Conservation (phyloP, 1,284 basidiomycete species). For the Tilletia indica region DNA sequence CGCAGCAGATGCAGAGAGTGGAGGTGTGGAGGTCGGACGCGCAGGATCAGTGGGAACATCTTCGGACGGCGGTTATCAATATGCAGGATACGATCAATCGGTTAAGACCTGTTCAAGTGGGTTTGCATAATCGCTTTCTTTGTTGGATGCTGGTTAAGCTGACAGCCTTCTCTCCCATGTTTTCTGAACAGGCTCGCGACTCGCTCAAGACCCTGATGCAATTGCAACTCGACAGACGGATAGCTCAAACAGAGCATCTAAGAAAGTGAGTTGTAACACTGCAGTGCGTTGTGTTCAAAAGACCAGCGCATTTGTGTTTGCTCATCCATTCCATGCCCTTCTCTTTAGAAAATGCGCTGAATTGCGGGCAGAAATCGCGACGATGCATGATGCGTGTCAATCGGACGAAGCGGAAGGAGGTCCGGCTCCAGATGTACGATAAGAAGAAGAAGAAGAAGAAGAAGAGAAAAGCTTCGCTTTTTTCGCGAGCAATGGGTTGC, state of each 20-base stretch:
- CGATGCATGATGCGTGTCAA: conserved; percentile 1
- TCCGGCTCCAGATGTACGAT: too few relatives aligned
- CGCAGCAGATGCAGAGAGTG: not conserved
- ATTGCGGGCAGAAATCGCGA: conserved; percentile 6
- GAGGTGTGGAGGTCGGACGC: conserved; percentile 16
- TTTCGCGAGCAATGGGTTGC: not conserved
- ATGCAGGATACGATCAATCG: conserved; percentile 52
- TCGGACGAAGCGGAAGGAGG: not conserved
- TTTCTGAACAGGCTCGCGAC: conserved; percentile 34
- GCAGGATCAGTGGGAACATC: conserved; percentile 41
- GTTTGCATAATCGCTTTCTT: not conserved
- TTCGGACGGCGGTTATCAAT: conserved; percentile 50
- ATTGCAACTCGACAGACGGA: conserved; percentile 41
- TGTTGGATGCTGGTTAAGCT: not conserved
- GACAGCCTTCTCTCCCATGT: too few relatives aligned
- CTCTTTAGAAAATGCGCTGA: conserved; percentile 11
- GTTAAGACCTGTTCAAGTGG: conserved; percentile 37
- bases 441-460: not conserved
- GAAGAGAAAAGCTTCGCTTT: not conserved
- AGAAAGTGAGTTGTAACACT: conserved; percentile 12
- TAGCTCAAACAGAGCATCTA: conserved; percentile 38
- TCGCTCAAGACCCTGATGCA: conserved; percentile 40
- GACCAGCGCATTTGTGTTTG: too few relatives aligned
- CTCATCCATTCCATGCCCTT: not conserved
- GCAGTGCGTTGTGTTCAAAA: not conserved